A percentile compares a stretch with the other conserved stretches of the same genome.
Conservation (phyloP, 192 early-diverging fungal species). For the Hyaloraphidium curvatum region DNA sequence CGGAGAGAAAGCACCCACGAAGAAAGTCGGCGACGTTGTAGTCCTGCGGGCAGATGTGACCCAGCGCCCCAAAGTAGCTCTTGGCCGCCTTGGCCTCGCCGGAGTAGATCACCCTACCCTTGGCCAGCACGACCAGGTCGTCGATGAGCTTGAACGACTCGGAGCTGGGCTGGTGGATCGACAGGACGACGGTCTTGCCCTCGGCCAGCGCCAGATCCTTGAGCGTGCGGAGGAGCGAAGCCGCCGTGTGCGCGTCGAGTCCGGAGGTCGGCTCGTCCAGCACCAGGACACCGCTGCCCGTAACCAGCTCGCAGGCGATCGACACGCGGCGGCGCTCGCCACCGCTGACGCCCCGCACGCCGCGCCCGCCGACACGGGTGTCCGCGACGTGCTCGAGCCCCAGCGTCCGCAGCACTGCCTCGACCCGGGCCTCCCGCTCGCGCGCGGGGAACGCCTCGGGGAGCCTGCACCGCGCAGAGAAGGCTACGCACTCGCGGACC, state of each 20-base stretch:
- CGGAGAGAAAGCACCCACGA: slow-evolving; percentile 3
- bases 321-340: slow-evolving; percentile 45
- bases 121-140: background rate
- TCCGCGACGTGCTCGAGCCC: slow-evolving; percentile 31
- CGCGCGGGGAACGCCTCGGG: background rate
- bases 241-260: background rate
- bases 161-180: slow-evolving; percentile 27
- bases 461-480: slow-evolving; percentile 7
- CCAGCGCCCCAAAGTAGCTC: slow-evolving; percentile 15
- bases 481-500: slow-evolving; percentile 3
- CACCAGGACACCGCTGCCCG: slow-evolving; percentile 1
- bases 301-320: slow-evolving; percentile 38
- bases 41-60: slow-evolving; percentile 14
- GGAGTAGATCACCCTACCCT: background rate
- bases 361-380: slow-evolving; percentile 24
- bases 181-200: background rate
- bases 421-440: background rate
- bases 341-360: slow-evolving; percentile 35
- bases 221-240: background rate
- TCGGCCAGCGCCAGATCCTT: background rate
- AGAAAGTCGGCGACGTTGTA: slow-evolving; percentile 20
- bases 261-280: slow-evolving; percentile 34
- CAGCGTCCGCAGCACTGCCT: slow-evolving; percentile 28
- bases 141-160: slow-evolving; percentile 19
- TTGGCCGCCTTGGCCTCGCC: slow-evolving; percentile 17